A percentile compares a stretch with the other conserved stretches of the same genome.
Conservation (phyloP, 495 filamentous ascomycete species). For the Neurospora hispaniola region DNA sequence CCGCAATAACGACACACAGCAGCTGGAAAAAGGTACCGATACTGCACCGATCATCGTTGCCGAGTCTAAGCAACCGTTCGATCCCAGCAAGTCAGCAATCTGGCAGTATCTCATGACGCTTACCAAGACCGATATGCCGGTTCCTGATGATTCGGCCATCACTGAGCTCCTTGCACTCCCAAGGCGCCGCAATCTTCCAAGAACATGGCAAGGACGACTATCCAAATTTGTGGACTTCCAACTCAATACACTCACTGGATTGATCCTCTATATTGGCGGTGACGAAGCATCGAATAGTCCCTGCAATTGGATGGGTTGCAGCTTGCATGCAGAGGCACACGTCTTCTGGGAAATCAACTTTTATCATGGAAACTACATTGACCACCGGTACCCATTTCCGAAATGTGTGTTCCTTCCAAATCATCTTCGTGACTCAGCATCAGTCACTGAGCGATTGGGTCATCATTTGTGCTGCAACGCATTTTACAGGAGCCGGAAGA, state of each 20-base stretch:
- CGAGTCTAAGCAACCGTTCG: background rate
- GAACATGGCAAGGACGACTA: background rate
- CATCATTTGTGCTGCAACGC: background rate
- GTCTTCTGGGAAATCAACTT: background rate
- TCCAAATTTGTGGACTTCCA: background rate
- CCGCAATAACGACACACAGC: background rate
- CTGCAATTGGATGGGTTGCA: background rate
- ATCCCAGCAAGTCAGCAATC: background rate
- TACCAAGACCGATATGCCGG: background rate
- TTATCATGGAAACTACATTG: background rate
- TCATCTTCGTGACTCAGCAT: background rate
- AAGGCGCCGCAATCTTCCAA: background rate
- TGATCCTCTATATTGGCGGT: background rate
- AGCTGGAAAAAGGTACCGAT: background rate
- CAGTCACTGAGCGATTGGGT: background rate
- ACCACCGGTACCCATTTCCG: background rate
- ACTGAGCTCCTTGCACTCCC: background rate
- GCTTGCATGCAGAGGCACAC: background rate
- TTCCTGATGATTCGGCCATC: background rate
- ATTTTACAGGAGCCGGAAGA: background rate
- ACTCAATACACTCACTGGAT: background rate
- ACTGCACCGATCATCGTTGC: background rate
- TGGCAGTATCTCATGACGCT: background rate
- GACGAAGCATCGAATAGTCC: background rate
- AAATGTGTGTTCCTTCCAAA: background rate